phyloP scores from a whole-genome alignment of 331 rosid species.

The Acacia pycnantha region DNA sequence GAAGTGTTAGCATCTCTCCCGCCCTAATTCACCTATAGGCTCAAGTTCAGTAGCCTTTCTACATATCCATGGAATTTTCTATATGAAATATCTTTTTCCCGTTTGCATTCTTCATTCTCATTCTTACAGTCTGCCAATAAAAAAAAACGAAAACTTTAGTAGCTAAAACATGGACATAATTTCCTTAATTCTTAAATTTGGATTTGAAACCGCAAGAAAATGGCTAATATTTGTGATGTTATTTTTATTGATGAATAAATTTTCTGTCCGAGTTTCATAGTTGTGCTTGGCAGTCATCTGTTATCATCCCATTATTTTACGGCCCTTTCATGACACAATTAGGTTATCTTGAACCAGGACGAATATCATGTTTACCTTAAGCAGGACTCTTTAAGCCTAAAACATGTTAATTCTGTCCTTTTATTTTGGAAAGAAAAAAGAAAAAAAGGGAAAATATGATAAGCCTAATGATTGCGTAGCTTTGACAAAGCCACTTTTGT shows the following conservation, averaged over 20 bases:
- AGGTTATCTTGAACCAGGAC: constrained; percentile 8
- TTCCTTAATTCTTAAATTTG: neutral
- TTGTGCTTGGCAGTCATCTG: constrained; percentile 8
- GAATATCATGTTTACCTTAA: neutral
- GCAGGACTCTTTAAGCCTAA: neutral
- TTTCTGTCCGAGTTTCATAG: neutral
- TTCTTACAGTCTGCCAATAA: neutral
- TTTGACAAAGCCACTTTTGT: constrained; percentile 12
- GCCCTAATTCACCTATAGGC: neutral
- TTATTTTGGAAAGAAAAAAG: neutral
- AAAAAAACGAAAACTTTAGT: neutral
- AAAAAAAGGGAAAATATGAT: neutral
- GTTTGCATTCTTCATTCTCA: neutral
- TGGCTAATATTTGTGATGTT: neutral
- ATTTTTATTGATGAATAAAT: neutral
- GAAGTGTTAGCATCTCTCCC: neutral
- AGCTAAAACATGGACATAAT: neutral
- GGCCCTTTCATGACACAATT: neutral
- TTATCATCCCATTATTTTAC: constrained; percentile 3
- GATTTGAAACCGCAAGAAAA: constrained; percentile 15
- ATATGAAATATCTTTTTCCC: neutral
- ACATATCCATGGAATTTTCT: neutral
- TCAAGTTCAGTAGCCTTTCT: neutral
- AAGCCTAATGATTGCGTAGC: constrained; percentile 15
- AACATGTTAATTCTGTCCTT: neutral